A percentile compares a stretch with the other conserved stretches of the same genome.
These are phyloP conservation scores for Mortierella antarctica DNA, from an alignment of 192 early-diverging fungal species.

Conservation along the genomic window DNA sequence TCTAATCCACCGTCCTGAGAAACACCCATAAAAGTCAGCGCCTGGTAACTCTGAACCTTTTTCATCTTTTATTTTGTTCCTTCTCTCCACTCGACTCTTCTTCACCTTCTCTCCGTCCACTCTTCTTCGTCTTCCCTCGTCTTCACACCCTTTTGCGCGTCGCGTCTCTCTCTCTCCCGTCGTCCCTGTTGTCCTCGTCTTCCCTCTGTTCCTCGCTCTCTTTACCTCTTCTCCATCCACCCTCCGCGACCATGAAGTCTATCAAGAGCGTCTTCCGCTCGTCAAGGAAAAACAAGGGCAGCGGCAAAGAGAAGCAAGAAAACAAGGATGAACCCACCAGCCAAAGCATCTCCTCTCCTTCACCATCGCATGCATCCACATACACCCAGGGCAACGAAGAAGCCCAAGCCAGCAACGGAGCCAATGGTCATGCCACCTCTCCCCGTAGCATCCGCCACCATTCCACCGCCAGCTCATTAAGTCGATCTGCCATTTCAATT, in stretches of 20 bases:
- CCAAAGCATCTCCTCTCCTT: conserved; percentile 11
- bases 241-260: conserved; percentile 23
- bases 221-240: not conserved
- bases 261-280: conserved; percentile 26
- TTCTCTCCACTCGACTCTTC: not conserved
- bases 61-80: not conserved
- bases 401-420: not conserved
- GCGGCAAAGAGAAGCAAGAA: conserved; percentile 17
- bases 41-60: too few species aligned
- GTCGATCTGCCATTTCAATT: conserved; percentile 4
- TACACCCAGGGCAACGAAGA: not conserved
- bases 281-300: not conserved
- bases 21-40: too few species aligned
- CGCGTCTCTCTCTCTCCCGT: not conserved
- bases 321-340: not conserved
- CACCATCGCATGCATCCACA: not conserved
- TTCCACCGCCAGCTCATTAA: conserved; percentile 33
- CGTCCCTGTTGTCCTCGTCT: not conserved
- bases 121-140: not conserved
- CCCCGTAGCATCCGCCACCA: conserved; percentile 13
- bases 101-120: not conserved
- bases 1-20: too few species aligned
- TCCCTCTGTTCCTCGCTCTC: not conserved
- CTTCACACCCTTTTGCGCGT: too few species aligned
- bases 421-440: not conserved